Conservation (phyloP, 148 eudicot genomes). For the Silene conica region DNA sequence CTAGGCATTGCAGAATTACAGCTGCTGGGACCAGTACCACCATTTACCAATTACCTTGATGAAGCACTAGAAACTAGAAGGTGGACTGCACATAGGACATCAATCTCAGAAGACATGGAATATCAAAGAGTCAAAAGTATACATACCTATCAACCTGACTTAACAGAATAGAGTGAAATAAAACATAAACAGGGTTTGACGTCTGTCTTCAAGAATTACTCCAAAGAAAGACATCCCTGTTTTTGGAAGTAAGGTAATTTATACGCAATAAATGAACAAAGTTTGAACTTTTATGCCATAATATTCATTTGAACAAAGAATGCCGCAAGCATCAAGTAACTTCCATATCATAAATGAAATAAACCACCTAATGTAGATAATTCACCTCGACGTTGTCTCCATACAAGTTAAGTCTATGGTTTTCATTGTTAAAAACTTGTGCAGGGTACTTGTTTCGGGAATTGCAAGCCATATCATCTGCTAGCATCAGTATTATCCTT, state of each 20-base stretch:
- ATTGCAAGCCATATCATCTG: conserved; percentile 99
- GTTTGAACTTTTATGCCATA: no score
- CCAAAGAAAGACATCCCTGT: background rate
- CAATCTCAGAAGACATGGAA: background rate
- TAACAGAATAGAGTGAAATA: background rate
- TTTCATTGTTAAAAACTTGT: conserved; percentile 97
- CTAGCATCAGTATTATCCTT: conserved; percentile 93
- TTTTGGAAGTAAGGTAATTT: background rate
- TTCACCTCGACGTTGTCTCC: conserved; percentile 95
- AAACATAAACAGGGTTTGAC: background rate
- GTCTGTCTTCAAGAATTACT: no score
- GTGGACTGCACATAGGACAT: background rate
- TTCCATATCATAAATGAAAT: background rate
- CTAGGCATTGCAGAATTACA: background rate
- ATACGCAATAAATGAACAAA: background rate
- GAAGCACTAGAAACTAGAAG: background rate
- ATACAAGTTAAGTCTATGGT: conserved; percentile 87
- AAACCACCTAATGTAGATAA: conserved; percentile 10
- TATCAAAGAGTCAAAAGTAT: background rate
- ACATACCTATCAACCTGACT: background rate
- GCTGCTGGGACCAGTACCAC: background rate
- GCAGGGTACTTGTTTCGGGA: conserved; percentile 95
- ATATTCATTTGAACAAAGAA: background rate
- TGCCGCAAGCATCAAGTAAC: background rate
- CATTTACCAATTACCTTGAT: background rate